Evolutionary conservation across 2,329 filamentous ascomycete genomes (phyloP).

Genomic region (Penicillium expansum): DNA sequence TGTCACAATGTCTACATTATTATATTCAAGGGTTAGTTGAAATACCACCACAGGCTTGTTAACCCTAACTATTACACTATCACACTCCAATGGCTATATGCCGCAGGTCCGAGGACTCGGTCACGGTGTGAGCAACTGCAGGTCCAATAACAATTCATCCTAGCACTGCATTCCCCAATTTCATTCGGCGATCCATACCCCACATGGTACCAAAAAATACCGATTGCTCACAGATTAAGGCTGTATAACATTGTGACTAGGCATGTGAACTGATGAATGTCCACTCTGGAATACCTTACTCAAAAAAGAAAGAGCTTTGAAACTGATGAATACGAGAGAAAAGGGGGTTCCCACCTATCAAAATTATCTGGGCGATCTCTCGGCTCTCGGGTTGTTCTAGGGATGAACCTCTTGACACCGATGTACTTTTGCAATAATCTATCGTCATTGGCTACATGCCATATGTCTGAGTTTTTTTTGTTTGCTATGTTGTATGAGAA

Average conservation of each 20-base stretch:
- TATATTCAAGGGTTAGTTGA: not conserved
- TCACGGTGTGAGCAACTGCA: conserved; percentile 2
- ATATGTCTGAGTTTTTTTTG: not conserved
- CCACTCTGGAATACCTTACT: not conserved
- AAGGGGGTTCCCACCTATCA: conserved; percentile 12
- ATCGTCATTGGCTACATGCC: conserved; percentile 3
- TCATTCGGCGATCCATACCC: conserved; percentile 23
- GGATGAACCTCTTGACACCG: not conserved
- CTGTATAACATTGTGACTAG: not conserved
- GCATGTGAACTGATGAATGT: not conserved
- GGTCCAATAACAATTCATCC: conserved; percentile 17
- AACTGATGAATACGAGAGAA: not conserved
- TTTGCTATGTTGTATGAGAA: conserved; percentile 2
- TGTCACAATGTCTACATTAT: not conserved
- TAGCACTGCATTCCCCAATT: conserved; percentile 13
- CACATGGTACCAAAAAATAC: conserved; percentile 14
- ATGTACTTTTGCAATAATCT: not conserved
- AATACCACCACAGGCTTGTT: not conserved
- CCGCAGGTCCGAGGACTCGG: conserved; percentile 12
- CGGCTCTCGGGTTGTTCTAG: conserved; percentile 7
- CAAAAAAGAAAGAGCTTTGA: not conserved
- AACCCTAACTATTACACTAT: conserved; percentile 1
- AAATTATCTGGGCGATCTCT: conserved; percentile 16
- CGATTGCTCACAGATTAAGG: not conserved
- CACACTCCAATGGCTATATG: conserved; percentile 4